phyloP scores from a whole-genome alignment of 345 rosid species.

The Lepidium didymum region DNA sequence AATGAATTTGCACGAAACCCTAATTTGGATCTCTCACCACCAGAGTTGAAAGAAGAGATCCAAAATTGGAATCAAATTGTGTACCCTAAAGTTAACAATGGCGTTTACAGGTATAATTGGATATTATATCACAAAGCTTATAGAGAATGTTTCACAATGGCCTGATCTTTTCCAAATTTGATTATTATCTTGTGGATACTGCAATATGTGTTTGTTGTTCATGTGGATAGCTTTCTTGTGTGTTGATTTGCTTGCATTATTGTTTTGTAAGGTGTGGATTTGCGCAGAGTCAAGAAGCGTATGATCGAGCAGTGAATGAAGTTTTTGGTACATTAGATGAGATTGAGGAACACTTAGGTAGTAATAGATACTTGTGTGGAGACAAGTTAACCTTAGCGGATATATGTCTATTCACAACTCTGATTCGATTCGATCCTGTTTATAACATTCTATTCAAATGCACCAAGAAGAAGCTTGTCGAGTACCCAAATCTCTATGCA shows the following conservation, averaged over 20 bases:
- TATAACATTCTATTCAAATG: conserved; percentile 81
- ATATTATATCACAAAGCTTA: background rate
- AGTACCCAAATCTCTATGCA: conserved; percentile 60
- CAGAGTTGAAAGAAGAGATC: conserved; percentile 39
- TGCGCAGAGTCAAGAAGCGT: conserved; percentile 85
- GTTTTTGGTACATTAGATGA: conserved; percentile 52
- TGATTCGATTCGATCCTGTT: conserved; percentile 71
- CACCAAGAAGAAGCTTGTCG: conserved; percentile 70
- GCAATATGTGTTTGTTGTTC: conserved; percentile 8
- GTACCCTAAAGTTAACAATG: conserved; percentile 74
- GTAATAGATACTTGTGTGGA: conserved; percentile 68
- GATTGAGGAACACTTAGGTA: conserved; percentile 49
- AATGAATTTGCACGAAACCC: conserved; percentile 46
- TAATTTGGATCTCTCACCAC: conserved; percentile 53
- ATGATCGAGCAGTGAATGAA: conserved; percentile 58
- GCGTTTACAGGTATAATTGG: conserved; percentile 57
- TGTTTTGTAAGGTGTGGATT: conserved; percentile 58
- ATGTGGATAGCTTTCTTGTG: background rate
- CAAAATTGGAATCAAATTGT: conserved; percentile 66
- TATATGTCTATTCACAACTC: conserved; percentile 74
- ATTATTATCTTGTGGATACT: background rate
- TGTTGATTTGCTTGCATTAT: background rate
- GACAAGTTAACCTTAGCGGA: conserved; percentile 57
- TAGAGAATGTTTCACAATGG: background rate
- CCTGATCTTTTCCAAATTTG: background rate